phyloP scores from a whole-genome alignment of 2,329 filamentous ascomycete genomes.

The Xylariaceae sp. region DNA sequence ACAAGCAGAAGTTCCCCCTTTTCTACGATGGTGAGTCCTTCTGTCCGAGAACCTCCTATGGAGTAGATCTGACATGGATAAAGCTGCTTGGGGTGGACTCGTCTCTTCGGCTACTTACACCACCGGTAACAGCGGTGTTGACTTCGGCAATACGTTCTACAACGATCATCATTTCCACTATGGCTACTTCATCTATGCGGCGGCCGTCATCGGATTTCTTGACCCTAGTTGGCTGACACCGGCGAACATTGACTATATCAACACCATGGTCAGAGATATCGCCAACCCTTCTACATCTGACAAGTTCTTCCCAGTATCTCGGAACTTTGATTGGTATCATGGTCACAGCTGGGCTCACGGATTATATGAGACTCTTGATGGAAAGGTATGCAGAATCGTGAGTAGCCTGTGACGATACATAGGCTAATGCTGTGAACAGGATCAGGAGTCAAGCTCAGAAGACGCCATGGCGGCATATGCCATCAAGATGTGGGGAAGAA shows the following conservation, averaged over 20 bases:
- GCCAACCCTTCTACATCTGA: constrained; percentile 71
- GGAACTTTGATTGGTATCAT: constrained; percentile 89
- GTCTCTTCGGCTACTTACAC: constrained; percentile 70
- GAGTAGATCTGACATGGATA: constrained; percentile 13
- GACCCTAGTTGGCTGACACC: constrained; percentile 66
- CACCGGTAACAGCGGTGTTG: constrained; percentile 62
- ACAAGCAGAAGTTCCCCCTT: constrained; percentile 62
- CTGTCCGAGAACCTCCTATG: neutral
- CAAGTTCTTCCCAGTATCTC: constrained; percentile 71
- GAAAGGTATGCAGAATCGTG: constrained; percentile 48
- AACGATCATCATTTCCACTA: constrained; percentile 74
- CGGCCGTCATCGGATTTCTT: constrained; percentile 74
- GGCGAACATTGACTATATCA: constrained; percentile 72
- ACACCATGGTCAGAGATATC: constrained; percentile 74
- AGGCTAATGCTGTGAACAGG: constrained; percentile 28
- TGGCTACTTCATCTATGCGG: constrained; percentile 84
- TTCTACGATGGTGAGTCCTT: constrained; percentile 53
- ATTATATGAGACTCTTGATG: constrained; percentile 63
- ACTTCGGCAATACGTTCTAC: constrained; percentile 89
- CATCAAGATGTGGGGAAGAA: constrained; percentile 88
- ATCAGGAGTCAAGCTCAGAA: constrained; percentile 85
- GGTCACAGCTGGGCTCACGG: constrained; percentile 93
- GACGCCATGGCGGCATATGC: constrained; percentile 84
- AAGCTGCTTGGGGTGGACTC: constrained; percentile 69
- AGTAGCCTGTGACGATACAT: neutral